Base-by-base conservation (phyloP, 2,329 filamentous ascomycete species). In the Alternaria ventricosa region DNA sequence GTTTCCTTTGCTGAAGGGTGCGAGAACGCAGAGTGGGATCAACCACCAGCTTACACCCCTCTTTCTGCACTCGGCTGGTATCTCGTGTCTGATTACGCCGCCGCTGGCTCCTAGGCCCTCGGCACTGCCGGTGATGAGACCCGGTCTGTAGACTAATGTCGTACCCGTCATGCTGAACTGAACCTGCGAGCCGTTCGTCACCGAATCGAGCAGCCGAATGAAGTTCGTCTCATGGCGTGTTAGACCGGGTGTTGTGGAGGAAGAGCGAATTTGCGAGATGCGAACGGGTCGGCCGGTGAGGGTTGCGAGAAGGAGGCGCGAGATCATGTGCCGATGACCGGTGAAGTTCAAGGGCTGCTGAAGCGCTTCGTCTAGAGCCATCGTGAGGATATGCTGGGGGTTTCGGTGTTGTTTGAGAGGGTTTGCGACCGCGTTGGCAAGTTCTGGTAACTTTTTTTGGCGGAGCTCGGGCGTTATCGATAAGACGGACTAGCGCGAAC, bases 131-230 rank as follows among this genome's bases (percentile, higher is more conserved):
- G 93, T 96, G 74, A 99, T 96, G 44, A 99, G 85, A 36, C 96
- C 96, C 0, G 96, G 96, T 69, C 92, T 91, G 82, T 96, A 99
- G 41, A 94, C 90, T 60, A 99, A 88, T 1, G 93, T 94, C 0
- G 96, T 98, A 77, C 96, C 96, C 1, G 94, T 97, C 83, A 97
- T 96, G 11, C 94, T 97, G 72, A 99, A 97, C 76, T 97, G 94
- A 83, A 98, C 93, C 60, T 92, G 90, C 61, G 92, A 92, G 82
- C 96, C 96, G 85, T 99, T 99, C 76, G 96, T 99, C 74, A 99
- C 87, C 71, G 93, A 88, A 81, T 98, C 96, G 76, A 99, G 90
- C 18, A 99, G 91, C 61, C 96, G 94, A 30, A 99, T 87, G 81
- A 99, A 95, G 50, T 96, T 98, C 74, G 98, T 90, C 82, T 99